Percentiles rank a stretch among this genome's conserved stretches.
phyloP scores from a whole-genome alignment of 2,329 filamentous ascomycete species.

The Cephalotrichum gorgonifer region DNA sequence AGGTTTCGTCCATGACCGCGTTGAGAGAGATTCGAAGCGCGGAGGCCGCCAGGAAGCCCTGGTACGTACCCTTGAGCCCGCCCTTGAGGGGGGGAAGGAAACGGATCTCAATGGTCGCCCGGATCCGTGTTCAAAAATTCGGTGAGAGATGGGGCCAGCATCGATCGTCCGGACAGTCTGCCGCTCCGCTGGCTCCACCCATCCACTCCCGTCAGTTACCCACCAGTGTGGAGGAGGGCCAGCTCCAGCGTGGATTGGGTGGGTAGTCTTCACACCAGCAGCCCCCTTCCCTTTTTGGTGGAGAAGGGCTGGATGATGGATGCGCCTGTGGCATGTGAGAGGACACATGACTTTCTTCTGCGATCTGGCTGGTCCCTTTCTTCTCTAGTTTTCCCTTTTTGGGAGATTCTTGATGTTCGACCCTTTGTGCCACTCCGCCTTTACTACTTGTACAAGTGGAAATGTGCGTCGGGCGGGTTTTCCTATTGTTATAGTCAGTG shows the following conservation, averaged over 20 bases:
- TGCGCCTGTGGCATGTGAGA: conserved; percentile 2
- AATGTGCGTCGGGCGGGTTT: too few relatives aligned
- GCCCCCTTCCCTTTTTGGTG: too few relatives aligned
- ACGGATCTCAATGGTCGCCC: too few relatives aligned
- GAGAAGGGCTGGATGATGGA: background rate
- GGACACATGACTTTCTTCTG: conserved; percentile 1
- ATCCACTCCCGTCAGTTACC: background rate
- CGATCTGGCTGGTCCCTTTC: background rate
- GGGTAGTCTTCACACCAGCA: background rate
- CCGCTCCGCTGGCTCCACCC: background rate
- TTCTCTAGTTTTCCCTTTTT: background rate
- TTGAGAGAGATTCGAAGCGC: background rate
- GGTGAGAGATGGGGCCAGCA: background rate
- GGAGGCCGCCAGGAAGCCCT: background rate
- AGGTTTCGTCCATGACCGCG: background rate
- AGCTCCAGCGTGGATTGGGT: conserved; percentile 1
- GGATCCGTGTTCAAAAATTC: background rate
- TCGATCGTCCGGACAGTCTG: background rate
- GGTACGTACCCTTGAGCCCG: too few relatives aligned
- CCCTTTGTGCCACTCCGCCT: background rate
- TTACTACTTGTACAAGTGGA: too few relatives aligned
- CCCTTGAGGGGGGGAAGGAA: too few relatives aligned
- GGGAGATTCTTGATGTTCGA: background rate
- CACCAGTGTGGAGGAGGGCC: conserved; percentile 3
- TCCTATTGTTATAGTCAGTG: too few relatives aligned